phyloP scores from a whole-genome alignment of 148 eudicot genomes.

The Rhododendron ovatum region DNA sequence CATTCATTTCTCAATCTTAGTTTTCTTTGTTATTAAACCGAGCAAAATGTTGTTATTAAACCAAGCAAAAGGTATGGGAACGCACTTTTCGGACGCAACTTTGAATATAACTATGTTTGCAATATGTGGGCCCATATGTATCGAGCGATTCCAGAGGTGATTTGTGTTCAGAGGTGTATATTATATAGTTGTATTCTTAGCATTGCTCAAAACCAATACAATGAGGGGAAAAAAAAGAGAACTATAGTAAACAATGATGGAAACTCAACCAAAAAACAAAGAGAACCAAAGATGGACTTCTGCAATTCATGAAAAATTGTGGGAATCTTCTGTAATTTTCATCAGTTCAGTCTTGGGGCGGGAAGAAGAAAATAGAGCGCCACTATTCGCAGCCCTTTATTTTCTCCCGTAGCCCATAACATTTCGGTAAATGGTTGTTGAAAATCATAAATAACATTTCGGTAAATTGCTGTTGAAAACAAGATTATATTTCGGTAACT shows the following conservation, averaged over 20 bases:
- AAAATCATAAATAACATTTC: too few relatives aligned
- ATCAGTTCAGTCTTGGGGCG: not conserved
- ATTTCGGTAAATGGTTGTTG: too few relatives aligned
- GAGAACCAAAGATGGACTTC: not conserved
- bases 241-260: too few relatives aligned
- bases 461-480: too few relatives aligned
- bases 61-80: not conserved
- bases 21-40: not conserved
- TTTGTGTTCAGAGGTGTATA: too few relatives aligned
- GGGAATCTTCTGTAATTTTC: not conserved
- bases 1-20: not conserved
- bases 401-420: too few relatives aligned
- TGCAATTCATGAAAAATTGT: not conserved
- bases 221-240: not conserved
- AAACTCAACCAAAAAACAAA: not conserved
- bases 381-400: too few relatives aligned
- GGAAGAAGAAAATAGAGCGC: not conserved
- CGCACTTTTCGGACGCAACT: too few relatives aligned
- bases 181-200: not conserved
- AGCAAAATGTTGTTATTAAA: not conserved
- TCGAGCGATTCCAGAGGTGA: too few relatives aligned
- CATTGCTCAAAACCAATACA: too few relatives aligned
- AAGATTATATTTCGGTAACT: too few relatives aligned
- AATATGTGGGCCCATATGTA: too few relatives aligned
- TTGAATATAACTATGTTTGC: accelerated